Percentiles rank a stretch among this genome's conserved stretches.
phyloP scores from a whole-genome alignment of 768 basidiomycete genomes.

The Tulasnella sp. region DNA sequence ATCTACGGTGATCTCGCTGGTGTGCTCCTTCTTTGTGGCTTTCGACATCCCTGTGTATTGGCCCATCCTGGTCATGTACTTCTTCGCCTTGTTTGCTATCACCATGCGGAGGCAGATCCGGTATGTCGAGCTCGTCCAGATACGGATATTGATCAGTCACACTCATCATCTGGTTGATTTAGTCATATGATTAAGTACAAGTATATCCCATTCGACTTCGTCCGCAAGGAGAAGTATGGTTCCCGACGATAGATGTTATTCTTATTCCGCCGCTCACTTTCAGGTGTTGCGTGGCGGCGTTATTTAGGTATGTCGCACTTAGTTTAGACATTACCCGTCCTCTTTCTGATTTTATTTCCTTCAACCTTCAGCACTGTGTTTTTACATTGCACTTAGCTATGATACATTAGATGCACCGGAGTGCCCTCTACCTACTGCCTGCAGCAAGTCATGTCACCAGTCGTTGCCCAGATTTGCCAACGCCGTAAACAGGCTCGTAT shows the following conservation, averaged over 20 bases:
- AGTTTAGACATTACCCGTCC: not conserved
- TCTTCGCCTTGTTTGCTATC: slow-evolving; percentile 89
- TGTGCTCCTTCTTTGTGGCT: slow-evolving; percentile 77
- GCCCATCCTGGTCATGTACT: slow-evolving; percentile 98
- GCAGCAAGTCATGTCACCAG: slow-evolving; percentile 5
- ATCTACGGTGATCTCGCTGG: slow-evolving; percentile 78
- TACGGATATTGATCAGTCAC: not conserved
- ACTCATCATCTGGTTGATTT: slow-evolving; percentile 13
- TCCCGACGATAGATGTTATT: slow-evolving; percentile 15
- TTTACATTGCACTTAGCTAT: slow-evolving; percentile 17
- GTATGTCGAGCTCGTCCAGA: slow-evolving; percentile 53
- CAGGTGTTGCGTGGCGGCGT: not conserved
- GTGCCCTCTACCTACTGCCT: not conserved
- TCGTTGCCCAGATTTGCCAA: slow-evolving; percentile 23
- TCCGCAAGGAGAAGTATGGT: slow-evolving; percentile 89
- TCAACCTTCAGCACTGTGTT: slow-evolving; percentile 14
- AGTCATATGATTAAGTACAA: slow-evolving; percentile 99
- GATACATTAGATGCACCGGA: slow-evolving; percentile 16
- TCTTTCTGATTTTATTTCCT: too few relatives aligned
- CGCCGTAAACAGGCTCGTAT: not conserved
- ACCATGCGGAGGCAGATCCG: slow-evolving; percentile 97
- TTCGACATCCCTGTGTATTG: slow-evolving; percentile 99
- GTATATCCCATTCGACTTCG: slow-evolving; percentile 94
- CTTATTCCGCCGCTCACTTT: not conserved
- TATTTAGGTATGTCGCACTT: not conserved